Percentiles rank a stretch among this genome's conserved stretches.
Evolutionary conservation across 805 yeast species (phyloP).

Genomic region (Candida pseudoglaebosa): DNA sequence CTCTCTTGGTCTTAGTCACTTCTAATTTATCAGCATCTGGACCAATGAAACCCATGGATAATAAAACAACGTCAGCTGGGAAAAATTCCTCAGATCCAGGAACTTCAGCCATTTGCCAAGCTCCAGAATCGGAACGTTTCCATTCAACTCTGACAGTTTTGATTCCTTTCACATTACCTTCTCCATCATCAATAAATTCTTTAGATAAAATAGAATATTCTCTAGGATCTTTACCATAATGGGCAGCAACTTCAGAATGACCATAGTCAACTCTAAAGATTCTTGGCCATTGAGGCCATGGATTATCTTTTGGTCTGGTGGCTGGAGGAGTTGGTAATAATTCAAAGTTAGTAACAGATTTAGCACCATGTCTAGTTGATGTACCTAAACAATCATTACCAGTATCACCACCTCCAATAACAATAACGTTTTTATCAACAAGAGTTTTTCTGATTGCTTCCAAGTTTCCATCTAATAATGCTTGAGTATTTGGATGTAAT

Average conservation of each 20-base stretch:
- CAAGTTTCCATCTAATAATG: slow-evolving; percentile 75
- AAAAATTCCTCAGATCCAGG: slow-evolving; percentile 92
- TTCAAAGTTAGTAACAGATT: slow-evolving; percentile 90
- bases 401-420: slow-evolving; percentile 99
- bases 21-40: slow-evolving; percentile 82
- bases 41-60: slow-evolving; percentile 97
- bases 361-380: slow-evolving; percentile 94
- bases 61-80: slow-evolving; percentile 89
- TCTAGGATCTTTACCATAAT: slow-evolving; percentile 96
- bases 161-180: slow-evolving; percentile 92
- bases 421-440: slow-evolving; percentile 86
- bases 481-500: slow-evolving; percentile 80
- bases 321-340: slow-evolving; percentile 88
- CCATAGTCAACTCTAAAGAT: slow-evolving; percentile 97
- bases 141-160: slow-evolving; percentile 97
- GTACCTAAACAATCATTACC: slow-evolving; percentile 99
- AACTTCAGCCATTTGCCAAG: slow-evolving; percentile 98
- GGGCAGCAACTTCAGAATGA: slow-evolving; percentile 90
- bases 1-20: slow-evolving; percentile 71
- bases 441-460: slow-evolving; percentile 69
- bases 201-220: slow-evolving; percentile 93
- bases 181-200: slow-evolving; percentile 92
- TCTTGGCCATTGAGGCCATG: slow-evolving; percentile 99
- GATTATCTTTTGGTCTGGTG: slow-evolving; percentile 86
- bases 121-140: slow-evolving; percentile 93